Conservation (phyloP, 1,284 basidiomycete genomes). For the Fomitopsis betulina region DNA sequence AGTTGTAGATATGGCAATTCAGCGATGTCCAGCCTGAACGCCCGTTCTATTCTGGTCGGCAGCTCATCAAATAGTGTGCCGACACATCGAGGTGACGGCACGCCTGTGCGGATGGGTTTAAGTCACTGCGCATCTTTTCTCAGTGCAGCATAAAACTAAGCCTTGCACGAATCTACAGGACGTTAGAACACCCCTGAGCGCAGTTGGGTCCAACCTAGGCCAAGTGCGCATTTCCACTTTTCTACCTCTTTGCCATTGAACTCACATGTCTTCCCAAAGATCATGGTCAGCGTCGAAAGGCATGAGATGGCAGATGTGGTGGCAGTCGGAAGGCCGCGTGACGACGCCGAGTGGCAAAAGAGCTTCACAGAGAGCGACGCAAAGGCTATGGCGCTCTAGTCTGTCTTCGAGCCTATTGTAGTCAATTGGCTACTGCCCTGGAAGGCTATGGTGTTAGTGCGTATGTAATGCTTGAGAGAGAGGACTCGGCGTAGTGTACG, state of each 20-base stretch:
- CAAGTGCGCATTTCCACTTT: background rate
- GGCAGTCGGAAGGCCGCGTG: background rate
- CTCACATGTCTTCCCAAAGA: background rate
- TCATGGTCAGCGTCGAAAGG: background rate
- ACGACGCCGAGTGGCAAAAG: background rate
- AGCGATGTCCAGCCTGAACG: slow-evolving; percentile 6
- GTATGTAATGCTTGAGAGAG: no score
- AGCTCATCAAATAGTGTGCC: background rate
- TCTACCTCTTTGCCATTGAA: no score
- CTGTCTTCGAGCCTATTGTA: no score
- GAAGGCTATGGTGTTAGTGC: no score
- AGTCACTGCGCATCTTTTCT: background rate
- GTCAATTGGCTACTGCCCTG: no score
- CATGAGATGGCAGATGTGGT: background rate
- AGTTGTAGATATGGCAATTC: slow-evolving; percentile 3
- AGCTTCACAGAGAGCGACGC: background rate
- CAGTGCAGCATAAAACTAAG: background rate
- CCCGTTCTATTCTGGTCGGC: background rate
- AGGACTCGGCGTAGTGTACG: no score
- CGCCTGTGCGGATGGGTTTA: background rate
- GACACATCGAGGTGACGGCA: background rate
- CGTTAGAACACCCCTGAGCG: background rate
- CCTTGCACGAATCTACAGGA: background rate
- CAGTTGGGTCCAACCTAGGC: background rate
- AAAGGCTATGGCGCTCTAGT: background rate